These are phyloP conservation scores for Pharus latifolius DNA, from an alignment of 176 grass and related monocot genomes.

Conservation along the genomic window DNA sequence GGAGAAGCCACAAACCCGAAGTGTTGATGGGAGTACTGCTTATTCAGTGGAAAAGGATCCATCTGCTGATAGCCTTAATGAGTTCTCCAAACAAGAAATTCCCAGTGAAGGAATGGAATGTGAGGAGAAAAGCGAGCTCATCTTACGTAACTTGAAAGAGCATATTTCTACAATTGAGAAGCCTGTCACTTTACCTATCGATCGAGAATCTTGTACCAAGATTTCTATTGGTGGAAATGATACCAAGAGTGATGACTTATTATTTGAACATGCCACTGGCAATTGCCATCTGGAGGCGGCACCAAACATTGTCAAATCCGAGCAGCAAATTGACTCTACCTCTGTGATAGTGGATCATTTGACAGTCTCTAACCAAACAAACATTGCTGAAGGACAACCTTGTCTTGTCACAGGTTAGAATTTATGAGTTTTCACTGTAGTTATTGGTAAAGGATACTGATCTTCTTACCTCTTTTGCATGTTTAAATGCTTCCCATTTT, in stretches of 20 bases:
- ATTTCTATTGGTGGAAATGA: not conserved
- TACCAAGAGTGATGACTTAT: not conserved
- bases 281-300: not conserved
- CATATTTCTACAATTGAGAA: not conserved
- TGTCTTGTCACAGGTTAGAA: conserved; percentile 14
- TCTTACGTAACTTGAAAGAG: not conserved
- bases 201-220: not conserved
- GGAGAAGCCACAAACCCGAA: not conserved
- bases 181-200: not conserved
- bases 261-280: not conserved
- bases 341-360: conserved; percentile 9
- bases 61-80: not conserved
- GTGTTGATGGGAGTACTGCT: not conserved
- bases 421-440: conserved; percentile 3
- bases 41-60: not conserved
- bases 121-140: not conserved
- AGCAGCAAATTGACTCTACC: conserved; percentile 9
- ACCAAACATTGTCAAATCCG: not conserved
- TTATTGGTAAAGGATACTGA: too few species aligned
- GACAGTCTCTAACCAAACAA: not conserved
- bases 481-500: too few species aligned
- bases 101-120: not conserved
- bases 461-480: not conserved
- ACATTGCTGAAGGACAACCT: not conserved
- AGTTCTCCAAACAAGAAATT: not conserved